Base-by-base conservation (phyloP, 1,139 yeast genomes). In the Taphrina confusa region DNA sequence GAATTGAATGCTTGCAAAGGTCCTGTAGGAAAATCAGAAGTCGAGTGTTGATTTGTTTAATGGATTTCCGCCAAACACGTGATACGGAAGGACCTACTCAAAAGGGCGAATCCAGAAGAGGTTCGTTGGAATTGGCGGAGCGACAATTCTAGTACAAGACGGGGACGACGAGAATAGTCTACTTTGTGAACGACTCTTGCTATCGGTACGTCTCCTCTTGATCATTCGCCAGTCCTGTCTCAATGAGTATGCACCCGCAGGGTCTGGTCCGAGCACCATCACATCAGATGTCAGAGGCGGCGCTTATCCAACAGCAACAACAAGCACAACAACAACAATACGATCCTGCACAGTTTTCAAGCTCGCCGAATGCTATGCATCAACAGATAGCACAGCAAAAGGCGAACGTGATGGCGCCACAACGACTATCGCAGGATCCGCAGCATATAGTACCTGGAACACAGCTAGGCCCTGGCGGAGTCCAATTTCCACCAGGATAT, bases 401-500 rank as follows among this genome's bases (percentile, higher is more conserved):
- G 14, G 42, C 40, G 22, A 22, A 34, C 8, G 14, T 22, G 11
- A 16, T 31, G 12, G 45, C 33, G 9, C 57, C 37, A 16, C 46
- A 25, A 3, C 44, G 44, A 22, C 6, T 39, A 37, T 14, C 42
- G 8, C 23, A 28, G 2, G 55, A 39, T n/a, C 18, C 37, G 12
- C 54, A 47, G 27, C 54, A 47, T 8, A 47, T 47, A 42, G 18
- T 47, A 22, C 54, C 42, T 6, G 42, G 42, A 4, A 5, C 25
- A 9, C 42, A 37, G 20, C 6, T 37, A 11, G 20, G 31, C 6
- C 47, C 47, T 1, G 25, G 47, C 20, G 47, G 47, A 1, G 14
- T 42, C 6, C 52, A 47, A n/a, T 20, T 47, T 9, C 52, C 52
- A 16, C 42, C 42, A 2, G 39, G 42, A 8, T 47, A 54, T 36